Evolutionary conservation across 371 early-diverging fungal genomes (phyloP), one percentile per base, ranked within the genome.

Genomic region (Mortierella sp.): DNA sequence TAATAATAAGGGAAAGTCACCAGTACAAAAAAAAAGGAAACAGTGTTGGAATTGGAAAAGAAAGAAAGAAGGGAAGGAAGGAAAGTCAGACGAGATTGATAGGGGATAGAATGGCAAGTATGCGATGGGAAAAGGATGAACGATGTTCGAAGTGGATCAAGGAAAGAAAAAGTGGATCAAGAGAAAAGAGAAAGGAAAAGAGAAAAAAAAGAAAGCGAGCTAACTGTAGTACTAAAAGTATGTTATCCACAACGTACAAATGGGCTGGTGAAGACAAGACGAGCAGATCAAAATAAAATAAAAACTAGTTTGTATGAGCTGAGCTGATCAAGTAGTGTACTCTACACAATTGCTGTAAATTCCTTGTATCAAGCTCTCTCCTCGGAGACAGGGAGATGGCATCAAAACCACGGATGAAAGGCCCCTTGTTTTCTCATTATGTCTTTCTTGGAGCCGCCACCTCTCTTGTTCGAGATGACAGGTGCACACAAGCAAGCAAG

Each of bases 101-200:
- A 21, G 40, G 36, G 38, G 32, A 24, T 40, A 22, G 13, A 16
- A 43, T 22, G 15, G 43, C 13, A 8, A 7, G 21, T 28, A 57
- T 38, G 41, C 36, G 21, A 59, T n/a, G 43, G 22, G 58, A 67
- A 33, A 50, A 59, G 48, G 65, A 65, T 50, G 52, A 65, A 53
- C 47, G 65, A 65, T 50, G 53, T 43, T 66, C 66, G 32, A 58
- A 66, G 52, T 38, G 59, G 45, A 67, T 41, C 41, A 32, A 53
- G 38, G 43, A 65, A 16, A 21, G 43, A 57, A 36, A 48, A 50
- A 32, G 32, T 28, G 32, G 15, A 38, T 47, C 19, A 47, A 47
- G 32, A 24, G 48, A 32, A 22, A 32, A 43, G 52, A 22, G 50
- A 65, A 24, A 60, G 41, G 41, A 45, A 2, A 15, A 59, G 50